Evolutionary conservation across 148 eudicot genomes (phyloP).

Genomic region (Fagopyrum esculentum): DNA sequence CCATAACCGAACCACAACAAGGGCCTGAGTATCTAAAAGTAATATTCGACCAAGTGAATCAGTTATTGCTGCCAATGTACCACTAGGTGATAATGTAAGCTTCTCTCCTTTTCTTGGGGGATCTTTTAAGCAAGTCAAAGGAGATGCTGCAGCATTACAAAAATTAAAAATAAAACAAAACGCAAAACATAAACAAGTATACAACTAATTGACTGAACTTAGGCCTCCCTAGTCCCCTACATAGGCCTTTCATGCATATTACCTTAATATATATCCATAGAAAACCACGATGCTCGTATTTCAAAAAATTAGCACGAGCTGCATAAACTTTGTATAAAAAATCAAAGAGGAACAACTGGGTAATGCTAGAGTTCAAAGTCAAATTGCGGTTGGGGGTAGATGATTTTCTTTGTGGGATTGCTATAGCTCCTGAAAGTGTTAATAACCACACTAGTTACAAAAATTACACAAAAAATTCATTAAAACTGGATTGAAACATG

Average conservation of each 20-base stretch:
- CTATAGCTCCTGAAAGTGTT: background rate
- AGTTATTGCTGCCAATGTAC: constrained; percentile 97
- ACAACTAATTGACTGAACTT: background rate
- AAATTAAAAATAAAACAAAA: background rate
- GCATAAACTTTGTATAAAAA: background rate
- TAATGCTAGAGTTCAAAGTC: background rate
- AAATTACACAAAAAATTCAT: background rate
- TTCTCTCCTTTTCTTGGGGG: constrained; percentile 92
- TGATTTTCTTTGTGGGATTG: background rate
- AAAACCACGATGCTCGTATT: background rate
- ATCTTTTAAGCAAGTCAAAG: constrained; percentile 88
- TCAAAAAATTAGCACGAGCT: background rate
- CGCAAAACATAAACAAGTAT: background rate
- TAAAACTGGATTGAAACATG: background rate
- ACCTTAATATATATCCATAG: background rate
- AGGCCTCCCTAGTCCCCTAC: background rate
- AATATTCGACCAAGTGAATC: constrained; percentile 96
- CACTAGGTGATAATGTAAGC: constrained; percentile 93
- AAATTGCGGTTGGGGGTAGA: background rate
- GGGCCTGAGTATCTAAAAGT: constrained; percentile 91
- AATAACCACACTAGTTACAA: background rate
- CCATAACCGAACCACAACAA: constrained; percentile 90
- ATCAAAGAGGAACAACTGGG: background rate
- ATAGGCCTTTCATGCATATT: background rate
- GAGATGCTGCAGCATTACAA: constrained; percentile 44